Evolutionary conservation across 2,329 filamentous ascomycete genomes (phyloP).

Genomic region (Leptographium galeiforme): DNA sequence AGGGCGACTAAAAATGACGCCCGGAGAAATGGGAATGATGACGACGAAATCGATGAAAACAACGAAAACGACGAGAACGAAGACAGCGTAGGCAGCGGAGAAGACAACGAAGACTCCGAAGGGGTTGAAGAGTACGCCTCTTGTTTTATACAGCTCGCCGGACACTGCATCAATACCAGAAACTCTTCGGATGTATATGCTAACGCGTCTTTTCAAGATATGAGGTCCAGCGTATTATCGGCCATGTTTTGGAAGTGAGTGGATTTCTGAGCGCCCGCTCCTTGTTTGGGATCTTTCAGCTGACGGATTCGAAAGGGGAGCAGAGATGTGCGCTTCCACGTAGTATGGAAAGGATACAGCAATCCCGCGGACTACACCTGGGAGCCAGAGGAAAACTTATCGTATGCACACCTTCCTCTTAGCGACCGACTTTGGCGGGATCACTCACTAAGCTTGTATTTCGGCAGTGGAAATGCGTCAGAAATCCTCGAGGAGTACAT

Average conservation of each 20-base stretch:
- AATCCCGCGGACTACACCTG: slow-evolving; percentile 59
- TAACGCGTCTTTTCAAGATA: slow-evolving; percentile 33
- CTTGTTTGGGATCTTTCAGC: background rate
- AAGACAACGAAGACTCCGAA: slow-evolving; percentile 13
- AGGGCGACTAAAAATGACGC: background rate
- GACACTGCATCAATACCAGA: background rate
- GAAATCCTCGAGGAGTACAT: slow-evolving; percentile 55
- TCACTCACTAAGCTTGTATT: no score
- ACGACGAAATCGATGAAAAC: slow-evolving; percentile 9
- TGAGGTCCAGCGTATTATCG: slow-evolving; percentile 60
- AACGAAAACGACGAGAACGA: slow-evolving; percentile 19
- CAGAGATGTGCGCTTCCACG: slow-evolving; percentile 44
- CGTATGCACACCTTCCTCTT: slow-evolving; percentile 23
- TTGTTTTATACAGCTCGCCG: slow-evolving; percentile 6
- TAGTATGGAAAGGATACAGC: slow-evolving; percentile 73
- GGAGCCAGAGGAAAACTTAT: slow-evolving; percentile 63
- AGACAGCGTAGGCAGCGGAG: slow-evolving; percentile 13
- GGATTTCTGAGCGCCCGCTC: background rate
- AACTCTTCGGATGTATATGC: slow-evolving; percentile 6
- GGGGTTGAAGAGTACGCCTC: slow-evolving; percentile 27
- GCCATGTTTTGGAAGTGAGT: slow-evolving; percentile 42
- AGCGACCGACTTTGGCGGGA: background rate
- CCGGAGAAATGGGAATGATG: background rate
- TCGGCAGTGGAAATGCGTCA: slow-evolving; percentile 37
- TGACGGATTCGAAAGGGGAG: slow-evolving; percentile 19